phyloP scores from a whole-genome alignment of 208 protist species.

The Crithidia thermophila region DNA sequence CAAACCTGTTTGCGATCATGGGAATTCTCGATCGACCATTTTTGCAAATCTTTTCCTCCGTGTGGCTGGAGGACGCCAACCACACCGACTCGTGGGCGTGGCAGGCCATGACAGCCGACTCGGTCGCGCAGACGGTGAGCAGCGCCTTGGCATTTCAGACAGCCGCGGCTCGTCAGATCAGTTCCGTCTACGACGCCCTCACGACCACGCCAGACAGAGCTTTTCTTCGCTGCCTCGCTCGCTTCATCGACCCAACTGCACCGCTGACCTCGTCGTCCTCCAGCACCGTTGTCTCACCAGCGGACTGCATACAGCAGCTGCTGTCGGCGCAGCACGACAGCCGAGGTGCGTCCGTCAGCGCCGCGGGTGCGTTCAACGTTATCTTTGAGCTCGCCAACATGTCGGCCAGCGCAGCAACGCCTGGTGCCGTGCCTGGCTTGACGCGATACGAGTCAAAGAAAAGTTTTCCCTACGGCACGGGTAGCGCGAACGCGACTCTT shows the following conservation, averaged over 20 bases:
- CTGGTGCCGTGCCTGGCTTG: constrained; percentile 11
- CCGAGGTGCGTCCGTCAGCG: not conserved
- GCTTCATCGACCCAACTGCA: constrained; percentile 17
- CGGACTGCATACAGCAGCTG: constrained; percentile 19
- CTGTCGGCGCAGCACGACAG: constrained; percentile 2
- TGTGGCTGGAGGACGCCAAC: constrained; percentile 20
- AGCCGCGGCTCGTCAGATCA: not conserved
- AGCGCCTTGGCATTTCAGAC: constrained; percentile 15
- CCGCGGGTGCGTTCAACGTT: not conserved
- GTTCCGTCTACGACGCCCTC: not conserved
- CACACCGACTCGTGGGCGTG: constrained; percentile 22
- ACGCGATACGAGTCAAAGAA: constrained; percentile 23
- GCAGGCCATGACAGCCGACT: constrained; percentile 22
- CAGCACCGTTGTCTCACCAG: constrained; percentile 3
- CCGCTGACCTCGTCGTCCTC: constrained; percentile 29
- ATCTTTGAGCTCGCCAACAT: constrained; percentile 16
- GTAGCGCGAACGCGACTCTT: not conserved
- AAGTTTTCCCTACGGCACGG: not conserved
- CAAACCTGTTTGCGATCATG: constrained; percentile 18
- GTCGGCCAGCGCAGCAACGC: not conserved
- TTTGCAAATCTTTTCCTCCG: constrained; percentile 10
- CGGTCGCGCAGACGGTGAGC: not conserved
- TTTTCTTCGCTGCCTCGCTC: constrained; percentile 10
- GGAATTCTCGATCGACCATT: constrained; percentile 28
- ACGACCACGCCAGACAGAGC: not conserved